Evolutionary conservation across 768 basidiomycete genomes (phyloP).

Genomic region (Tulasnella sp.): DNA sequence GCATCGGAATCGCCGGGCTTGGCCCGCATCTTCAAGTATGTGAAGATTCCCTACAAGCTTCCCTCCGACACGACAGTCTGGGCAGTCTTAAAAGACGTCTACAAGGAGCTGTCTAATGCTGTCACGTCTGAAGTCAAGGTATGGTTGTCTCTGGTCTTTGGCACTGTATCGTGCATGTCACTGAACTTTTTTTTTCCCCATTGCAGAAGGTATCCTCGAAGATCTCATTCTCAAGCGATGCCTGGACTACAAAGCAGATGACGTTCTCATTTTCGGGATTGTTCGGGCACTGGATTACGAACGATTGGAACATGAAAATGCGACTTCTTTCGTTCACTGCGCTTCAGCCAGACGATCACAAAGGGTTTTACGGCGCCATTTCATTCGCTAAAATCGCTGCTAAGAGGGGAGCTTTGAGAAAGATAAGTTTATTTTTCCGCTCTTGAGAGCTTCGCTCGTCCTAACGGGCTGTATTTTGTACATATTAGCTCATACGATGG

Average conservation of each 20-base stretch:
- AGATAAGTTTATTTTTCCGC: too few relatives aligned
- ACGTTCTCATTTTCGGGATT: conserved; percentile 25
- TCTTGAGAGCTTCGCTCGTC: too few relatives aligned
- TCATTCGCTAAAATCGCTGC: too few relatives aligned
- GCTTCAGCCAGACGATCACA: conserved; percentile 24
- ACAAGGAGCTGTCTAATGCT: conserved; percentile 23
- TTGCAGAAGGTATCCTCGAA: conserved; percentile 21
- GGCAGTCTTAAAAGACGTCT: conserved; percentile 25
- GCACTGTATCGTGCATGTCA: not conserved
- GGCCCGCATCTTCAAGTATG: conserved; percentile 22
- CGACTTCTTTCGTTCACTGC: conserved; percentile 23
- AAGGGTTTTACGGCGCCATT: conserved; percentile 23
- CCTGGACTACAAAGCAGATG: conserved; percentile 25
- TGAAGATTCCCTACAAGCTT: conserved; percentile 23
- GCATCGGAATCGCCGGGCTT: conserved; percentile 26
- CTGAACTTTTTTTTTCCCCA: not conserved
- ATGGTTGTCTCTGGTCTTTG: conserved; percentile 24
- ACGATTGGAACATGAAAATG: conserved; percentile 25
- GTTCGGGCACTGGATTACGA: conserved; percentile 24
- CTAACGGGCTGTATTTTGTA: too few relatives aligned
- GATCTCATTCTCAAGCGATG: conserved; percentile 22
- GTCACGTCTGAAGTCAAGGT: conserved; percentile 18
- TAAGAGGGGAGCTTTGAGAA: too few relatives aligned
- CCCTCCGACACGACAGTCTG: conserved; percentile 30
- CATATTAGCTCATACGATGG: too few relatives aligned